Evolutionary conservation across 202 grass and related monocot genomes (phyloP).

Genomic region (Carex sylvatica): DNA sequence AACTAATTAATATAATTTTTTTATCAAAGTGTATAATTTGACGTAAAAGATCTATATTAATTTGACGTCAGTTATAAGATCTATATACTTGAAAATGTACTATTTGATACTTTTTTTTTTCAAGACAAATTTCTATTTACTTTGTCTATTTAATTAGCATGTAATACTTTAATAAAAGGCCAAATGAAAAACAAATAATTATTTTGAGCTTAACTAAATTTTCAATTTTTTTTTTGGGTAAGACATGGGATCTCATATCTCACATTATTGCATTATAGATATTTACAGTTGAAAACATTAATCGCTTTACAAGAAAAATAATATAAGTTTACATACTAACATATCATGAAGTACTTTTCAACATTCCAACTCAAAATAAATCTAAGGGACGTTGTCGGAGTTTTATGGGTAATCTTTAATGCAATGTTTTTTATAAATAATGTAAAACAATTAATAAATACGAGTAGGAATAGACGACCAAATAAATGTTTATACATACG

Average conservation of each 20-base stretch:
- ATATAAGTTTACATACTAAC: not conserved
- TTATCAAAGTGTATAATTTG: not conserved
- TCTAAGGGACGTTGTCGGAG: not conserved
- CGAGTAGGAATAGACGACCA: not conserved
- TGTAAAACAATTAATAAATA: no score
- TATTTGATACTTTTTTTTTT: not conserved
- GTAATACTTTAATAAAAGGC: not conserved
- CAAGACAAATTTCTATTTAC: not conserved
- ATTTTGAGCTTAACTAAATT: not conserved
- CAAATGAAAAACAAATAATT: not conserved
- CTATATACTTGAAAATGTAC: not conserved
- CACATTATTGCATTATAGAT: not conserved
- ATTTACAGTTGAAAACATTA: not conserved
- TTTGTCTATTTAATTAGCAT: not conserved
- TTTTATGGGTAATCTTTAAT: no score
- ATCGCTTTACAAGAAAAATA: not conserved
- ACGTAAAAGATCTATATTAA: not conserved
- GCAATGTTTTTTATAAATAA: no score
- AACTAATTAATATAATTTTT: not conserved
- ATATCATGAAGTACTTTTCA: not conserved
- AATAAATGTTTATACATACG: not conserved
- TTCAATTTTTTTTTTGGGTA: not conserved
- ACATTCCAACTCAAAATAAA: not conserved
- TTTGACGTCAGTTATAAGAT: not conserved
- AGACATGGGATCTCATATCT: not conserved